Evolutionary conservation across 148 eudicot genomes (phyloP).

Genomic region (Rhododendron ovatum): DNA sequence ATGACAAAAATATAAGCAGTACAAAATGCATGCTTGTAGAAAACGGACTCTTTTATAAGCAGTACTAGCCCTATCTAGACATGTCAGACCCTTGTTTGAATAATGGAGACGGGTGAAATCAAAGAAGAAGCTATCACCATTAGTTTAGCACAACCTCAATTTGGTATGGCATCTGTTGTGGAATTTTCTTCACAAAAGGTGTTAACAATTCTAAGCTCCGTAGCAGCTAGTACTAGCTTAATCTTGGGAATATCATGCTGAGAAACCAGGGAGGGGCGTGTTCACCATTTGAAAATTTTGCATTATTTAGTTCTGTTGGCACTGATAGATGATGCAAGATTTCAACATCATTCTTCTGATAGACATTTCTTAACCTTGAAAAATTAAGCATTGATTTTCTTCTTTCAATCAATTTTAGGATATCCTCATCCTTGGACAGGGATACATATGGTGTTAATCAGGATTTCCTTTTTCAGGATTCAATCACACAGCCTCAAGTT

Average conservation of each 20-base stretch:
- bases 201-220: background rate
- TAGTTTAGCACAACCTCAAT: background rate
- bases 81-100: background rate
- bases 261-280: background rate
- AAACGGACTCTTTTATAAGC: background rate
- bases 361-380: background rate
- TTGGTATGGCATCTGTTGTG: background rate
- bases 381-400: background rate
- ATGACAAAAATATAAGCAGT: background rate
- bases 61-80: background rate
- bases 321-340: slow-evolving; percentile 11
- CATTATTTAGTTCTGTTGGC: background rate
- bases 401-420: background rate
- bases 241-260: background rate
- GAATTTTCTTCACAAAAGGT: background rate
- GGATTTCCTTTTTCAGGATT: slow-evolving; percentile 33
- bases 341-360: background rate
- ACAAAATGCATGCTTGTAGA: background rate
- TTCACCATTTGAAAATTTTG: background rate
- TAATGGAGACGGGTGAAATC: background rate
- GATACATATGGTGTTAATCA: background rate
- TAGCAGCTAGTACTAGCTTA: background rate
- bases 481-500: slow-evolving; percentile 23
- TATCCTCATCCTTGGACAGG: background rate
- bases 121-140: background rate